phyloP scores from a whole-genome alignment of 1,139 yeast genomes.

The Groenewaldozyma auringiensis region DNA sequence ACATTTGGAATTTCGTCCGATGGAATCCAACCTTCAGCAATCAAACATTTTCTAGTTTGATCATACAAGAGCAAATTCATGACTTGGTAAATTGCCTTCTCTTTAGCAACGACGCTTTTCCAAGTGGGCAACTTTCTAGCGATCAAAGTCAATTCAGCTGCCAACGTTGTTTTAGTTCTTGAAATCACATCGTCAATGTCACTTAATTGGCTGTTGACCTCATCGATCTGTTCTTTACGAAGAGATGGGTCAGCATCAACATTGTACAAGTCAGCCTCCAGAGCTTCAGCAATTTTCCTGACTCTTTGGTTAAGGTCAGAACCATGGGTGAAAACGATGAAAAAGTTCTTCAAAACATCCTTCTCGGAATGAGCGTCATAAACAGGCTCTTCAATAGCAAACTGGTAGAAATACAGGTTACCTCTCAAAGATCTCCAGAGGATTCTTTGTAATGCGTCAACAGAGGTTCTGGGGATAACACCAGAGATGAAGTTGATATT shows the following conservation, averaged over 20 bases:
- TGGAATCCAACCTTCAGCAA: constrained; percentile 99
- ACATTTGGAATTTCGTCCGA: constrained; percentile 41
- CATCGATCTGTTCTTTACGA: constrained; percentile 51
- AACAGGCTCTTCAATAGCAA: constrained; percentile 55
- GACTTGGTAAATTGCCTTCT: constrained; percentile 64
- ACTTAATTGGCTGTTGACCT: constrained; percentile 49
- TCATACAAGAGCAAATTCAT: constrained; percentile 81
- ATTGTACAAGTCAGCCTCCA: constrained; percentile 71
- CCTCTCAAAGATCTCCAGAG: constrained; percentile 93
- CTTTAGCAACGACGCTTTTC: constrained; percentile 61
- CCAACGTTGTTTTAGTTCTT: constrained; percentile 61
- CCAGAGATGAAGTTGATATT: constrained; percentile 68
- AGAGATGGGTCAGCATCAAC: constrained; percentile 52
- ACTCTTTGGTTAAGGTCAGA: constrained; percentile 59
- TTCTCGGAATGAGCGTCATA: constrained; percentile 44
- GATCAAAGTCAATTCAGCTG: constrained; percentile 68
- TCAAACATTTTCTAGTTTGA: constrained; percentile 72
- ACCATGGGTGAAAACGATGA: constrained; percentile 86
- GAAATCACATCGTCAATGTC: constrained; percentile 65
- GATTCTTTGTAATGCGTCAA: constrained; percentile 69
- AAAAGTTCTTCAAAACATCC: constrained; percentile 57
- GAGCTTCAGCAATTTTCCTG: constrained; percentile 67
- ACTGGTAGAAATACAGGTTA: constrained; percentile 66
- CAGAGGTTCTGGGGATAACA: constrained; percentile 66
- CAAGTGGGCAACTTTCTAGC: constrained; percentile 64